Percentiles rank a stretch among this genome's conserved stretches.
Conservation (phyloP, 2,329 filamentous ascomycete species). For the Metarhizium guizhouense region DNA sequence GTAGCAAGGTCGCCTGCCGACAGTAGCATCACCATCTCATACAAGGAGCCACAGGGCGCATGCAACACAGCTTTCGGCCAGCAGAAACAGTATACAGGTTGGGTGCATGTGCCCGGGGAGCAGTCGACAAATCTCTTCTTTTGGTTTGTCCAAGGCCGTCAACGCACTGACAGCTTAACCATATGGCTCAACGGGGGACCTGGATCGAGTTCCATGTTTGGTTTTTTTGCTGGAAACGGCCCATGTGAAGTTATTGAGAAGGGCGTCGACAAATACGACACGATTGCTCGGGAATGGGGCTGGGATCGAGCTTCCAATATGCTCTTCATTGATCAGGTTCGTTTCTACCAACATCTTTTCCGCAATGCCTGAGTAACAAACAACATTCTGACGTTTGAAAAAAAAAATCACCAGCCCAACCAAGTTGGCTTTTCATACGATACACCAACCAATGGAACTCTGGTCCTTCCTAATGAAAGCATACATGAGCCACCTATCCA, state of each 20-base stretch:
- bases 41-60: constrained; percentile 51
- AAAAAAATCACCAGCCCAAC: constrained; percentile 43
- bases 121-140: constrained; percentile 44
- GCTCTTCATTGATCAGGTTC: constrained; percentile 49
- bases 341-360: constrained; percentile 12
- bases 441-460: constrained; percentile 49
- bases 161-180: constrained; percentile 33
- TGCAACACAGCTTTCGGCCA: constrained; percentile 56
- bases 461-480: constrained; percentile 35
- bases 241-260: constrained; percentile 41
- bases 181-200: constrained; percentile 63
- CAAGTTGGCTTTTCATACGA: constrained; percentile 65
- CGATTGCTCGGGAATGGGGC: constrained; percentile 50
- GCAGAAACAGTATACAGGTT: constrained; percentile 64
- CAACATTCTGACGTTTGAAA: neutral
- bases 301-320: constrained; percentile 51
- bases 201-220: constrained; percentile 55
- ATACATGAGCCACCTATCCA: constrained; percentile 19
- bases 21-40: constrained; percentile 55
- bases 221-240: constrained; percentile 53
- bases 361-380: constrained; percentile 8
- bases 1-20: constrained; percentile 54
- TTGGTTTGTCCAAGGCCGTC: constrained; percentile 39
- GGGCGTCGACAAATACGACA: constrained; percentile 40
- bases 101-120: constrained; percentile 51